phyloP scores from a whole-genome alignment of 2,329 filamentous ascomycete species.

The Thyridium curvatum region DNA sequence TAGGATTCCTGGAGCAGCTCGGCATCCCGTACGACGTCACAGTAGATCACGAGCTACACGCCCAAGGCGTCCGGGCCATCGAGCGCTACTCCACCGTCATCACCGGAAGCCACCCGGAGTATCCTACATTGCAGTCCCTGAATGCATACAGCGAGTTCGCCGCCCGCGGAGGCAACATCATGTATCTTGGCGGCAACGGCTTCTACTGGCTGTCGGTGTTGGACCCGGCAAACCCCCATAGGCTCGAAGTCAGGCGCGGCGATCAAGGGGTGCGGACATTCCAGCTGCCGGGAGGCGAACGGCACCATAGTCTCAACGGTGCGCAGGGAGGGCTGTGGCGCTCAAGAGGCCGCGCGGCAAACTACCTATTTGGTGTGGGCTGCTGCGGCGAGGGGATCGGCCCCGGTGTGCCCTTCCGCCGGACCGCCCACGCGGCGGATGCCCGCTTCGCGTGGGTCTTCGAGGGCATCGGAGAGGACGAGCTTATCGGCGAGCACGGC shows the following conservation, averaged over 20 bases:
- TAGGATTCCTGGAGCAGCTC: constrained; percentile 22
- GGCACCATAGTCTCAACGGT: constrained; percentile 18
- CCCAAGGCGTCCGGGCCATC: constrained; percentile 11
- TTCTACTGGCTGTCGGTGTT: constrained; percentile 23
- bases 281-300: constrained; percentile 19
- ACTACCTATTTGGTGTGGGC: constrained; percentile 23
- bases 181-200: constrained; percentile 31
- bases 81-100: constrained; percentile 17
- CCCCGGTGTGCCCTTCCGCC: constrained; percentile 13
- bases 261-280: constrained; percentile 22
- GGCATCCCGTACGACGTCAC: constrained; percentile 24
- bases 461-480: constrained; percentile 7
- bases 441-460: constrained; percentile 7
- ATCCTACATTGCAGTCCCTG: constrained; percentile 19
- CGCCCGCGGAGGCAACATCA: constrained; percentile 21
- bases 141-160: constrained; percentile 20
- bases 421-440: constrained; percentile 3
- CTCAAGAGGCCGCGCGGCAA: constrained; percentile 20
- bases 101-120: constrained; percentile 25
- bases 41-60: constrained; percentile 27
- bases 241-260: constrained; percentile 24
- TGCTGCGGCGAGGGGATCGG: constrained; percentile 20
- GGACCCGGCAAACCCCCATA: constrained; percentile 16
- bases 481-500: constrained; percentile 11
- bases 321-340: constrained; percentile 26